phyloP scores from a whole-genome alignment of 805 yeast species.

The Blastobotrys terrestris region DNA sequence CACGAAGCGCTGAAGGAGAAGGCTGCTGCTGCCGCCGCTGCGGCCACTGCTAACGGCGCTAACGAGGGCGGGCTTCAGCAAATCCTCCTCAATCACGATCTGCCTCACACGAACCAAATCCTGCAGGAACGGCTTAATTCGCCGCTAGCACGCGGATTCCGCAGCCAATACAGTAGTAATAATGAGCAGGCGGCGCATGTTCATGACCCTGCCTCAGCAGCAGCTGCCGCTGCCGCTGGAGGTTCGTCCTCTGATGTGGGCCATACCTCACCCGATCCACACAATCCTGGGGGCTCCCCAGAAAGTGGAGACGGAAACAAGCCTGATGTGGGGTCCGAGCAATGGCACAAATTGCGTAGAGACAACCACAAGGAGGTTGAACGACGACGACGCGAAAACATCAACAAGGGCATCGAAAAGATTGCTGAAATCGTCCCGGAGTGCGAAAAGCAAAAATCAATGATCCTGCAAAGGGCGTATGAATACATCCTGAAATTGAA shows the following conservation, averaged over 20 bases:
- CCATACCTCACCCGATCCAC: background rate
- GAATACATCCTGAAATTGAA: conserved; percentile 85
- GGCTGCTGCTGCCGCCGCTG: conserved; percentile 3
- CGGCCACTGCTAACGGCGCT: background rate
- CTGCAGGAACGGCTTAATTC: conserved; percentile 3
- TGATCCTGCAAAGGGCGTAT: conserved; percentile 79
- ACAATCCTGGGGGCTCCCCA: background rate
- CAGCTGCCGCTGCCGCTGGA: conserved; percentile 8
- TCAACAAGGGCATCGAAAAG: conserved; percentile 79
- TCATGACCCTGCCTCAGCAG: conserved; percentile 8
- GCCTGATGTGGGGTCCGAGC: conserved; percentile 70
- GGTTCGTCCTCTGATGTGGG: too few relatives aligned
- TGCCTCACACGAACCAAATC: conserved; percentile 4
- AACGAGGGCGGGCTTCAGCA: conserved; percentile 1
- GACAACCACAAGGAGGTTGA: conserved; percentile 95
- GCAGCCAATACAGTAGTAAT: conserved; percentile 1
- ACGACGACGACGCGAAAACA: conserved; percentile 82
- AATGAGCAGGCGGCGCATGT: conserved; percentile 3
- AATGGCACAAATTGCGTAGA: conserved; percentile 76
- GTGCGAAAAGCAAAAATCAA: conserved; percentile 83
- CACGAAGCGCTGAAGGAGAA: background rate
- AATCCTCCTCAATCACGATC: conserved; percentile 3
- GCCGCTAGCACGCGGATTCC: conserved; percentile 1
- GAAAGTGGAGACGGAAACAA: conserved; percentile 28
- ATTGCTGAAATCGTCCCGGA: conserved; percentile 74